Base-by-base conservation (phyloP, 1,284 basidiomycete species). In the Sanghuangporus weigelae region DNA sequence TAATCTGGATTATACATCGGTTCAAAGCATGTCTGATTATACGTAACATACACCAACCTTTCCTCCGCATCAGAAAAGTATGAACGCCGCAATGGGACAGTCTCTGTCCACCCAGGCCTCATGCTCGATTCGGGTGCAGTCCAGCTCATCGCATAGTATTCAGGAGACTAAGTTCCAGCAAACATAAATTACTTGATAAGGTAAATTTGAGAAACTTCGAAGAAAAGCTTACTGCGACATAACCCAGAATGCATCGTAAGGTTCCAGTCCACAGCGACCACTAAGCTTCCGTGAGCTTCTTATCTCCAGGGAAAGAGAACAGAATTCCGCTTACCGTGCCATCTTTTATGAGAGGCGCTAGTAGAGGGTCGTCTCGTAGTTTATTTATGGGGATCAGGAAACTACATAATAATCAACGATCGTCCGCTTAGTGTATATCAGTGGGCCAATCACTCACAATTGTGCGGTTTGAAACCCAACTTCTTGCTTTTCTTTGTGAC, bases 231-330 rank as follows among this genome's bases (percentile, higher is more conserved):
- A 61, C 63, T 23, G 59, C 40, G 23, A 49, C 38, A 48, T 64
- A 64, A 38, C 36, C 21, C 7, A 64, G 55, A n/a, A 40, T 51
- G 26, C 53, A 61, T 21, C 53, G 44, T 10, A 38, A 19, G 21
- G 35, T 35, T 19, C 63, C 63, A 8, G 49, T 57, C 54, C 59
- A 64, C 14, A 60, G 26, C n/a, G 59, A 57, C 63, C 63, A 64
- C 63, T 64, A 38, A 26, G 14, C 26, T 11, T 7, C 2, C 7
- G 14, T 38, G 39, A 31, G 6, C 1, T 54, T 21, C 23, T 40
- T 55, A 26, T 8, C 12, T 16, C 2, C n/a, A n/a, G 38, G 16
- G 23, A 16, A 36, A 19, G 31, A 50, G 8, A n/a, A 60, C 12
- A 11, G 46, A 46, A 50, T 36, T 21, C 38, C 11, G 39, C 54